Percentiles rank a stretch among this genome's conserved stretches.
phyloP scores from a whole-genome alignment of 441 rosid genomes.

The Oxalis stricta region DNA sequence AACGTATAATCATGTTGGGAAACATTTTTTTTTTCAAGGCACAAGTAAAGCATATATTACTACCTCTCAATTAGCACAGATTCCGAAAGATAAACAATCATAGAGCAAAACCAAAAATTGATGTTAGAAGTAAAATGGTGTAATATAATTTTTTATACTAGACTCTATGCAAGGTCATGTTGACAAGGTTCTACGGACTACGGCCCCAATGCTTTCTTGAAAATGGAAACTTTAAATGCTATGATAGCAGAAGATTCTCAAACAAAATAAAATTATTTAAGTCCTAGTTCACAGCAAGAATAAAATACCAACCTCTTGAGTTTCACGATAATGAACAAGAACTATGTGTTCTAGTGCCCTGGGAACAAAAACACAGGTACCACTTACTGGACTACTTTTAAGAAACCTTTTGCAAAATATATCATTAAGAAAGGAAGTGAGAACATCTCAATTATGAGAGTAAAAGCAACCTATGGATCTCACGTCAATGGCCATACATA shows the following conservation, averaged over 20 bases:
- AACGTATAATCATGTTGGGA: no score
- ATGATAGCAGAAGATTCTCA: neutral
- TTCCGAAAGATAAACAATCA: no score
- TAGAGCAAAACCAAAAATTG: no score
- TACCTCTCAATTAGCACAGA: no score
- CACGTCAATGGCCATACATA: slow-evolving; percentile 29
- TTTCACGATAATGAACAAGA: slow-evolving; percentile 98
- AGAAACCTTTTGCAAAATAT: neutral
- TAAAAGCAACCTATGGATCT: slow-evolving; percentile 2
- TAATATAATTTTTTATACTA: no score
- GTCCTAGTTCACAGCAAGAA: slow-evolving; percentile 4
- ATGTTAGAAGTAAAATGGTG: no score
- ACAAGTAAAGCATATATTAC: no score
- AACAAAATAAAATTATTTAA: neutral
- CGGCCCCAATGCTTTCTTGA: no score
- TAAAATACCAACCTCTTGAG: slow-evolving; percentile 69
- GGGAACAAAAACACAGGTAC: slow-evolving; percentile 13
- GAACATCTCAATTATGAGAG: neutral
- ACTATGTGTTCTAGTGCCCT: slow-evolving; percentile 89
- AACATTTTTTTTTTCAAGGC: no score
- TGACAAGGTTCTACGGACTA: no score
- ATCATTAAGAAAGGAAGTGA: neutral
- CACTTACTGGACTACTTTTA: slow-evolving; percentile 4
- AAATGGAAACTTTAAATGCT: neutral
- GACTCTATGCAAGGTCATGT: no score